phyloP scores from a whole-genome alignment of 2,329 filamentous ascomycete species.

The Alternaria ethzedia region DNA sequence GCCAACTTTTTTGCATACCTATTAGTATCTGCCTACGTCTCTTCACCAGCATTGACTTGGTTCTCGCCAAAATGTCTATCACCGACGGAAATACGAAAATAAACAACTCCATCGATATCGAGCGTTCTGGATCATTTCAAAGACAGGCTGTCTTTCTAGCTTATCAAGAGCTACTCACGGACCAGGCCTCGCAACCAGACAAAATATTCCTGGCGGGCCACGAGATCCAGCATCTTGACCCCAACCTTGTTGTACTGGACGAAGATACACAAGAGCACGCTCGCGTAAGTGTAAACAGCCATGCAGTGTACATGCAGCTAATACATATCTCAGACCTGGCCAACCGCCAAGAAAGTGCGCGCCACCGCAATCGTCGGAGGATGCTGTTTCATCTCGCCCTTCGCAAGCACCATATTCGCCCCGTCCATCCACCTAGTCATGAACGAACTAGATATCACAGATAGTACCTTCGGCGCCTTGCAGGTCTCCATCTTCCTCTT shows the following conservation, averaged over 20 bases:
- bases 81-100: not conserved
- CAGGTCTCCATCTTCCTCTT: conserved; percentile 40
- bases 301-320: not conserved
- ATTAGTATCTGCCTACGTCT: not conserved
- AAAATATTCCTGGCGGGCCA: not conserved
- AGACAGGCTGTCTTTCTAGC: not conserved
- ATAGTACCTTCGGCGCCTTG: conserved; percentile 23
- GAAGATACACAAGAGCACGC: not conserved
- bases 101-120: not conserved
- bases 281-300: not conserved
- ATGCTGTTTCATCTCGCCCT: conserved; percentile 13
- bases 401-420: conserved; percentile 33
- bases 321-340: conserved; percentile 2
- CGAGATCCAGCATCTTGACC: not conserved
- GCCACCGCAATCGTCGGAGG: conserved; percentile 11
- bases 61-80: not conserved
- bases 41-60: not conserved
- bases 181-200: not conserved
- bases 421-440: conserved; percentile 30
- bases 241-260: not conserved
- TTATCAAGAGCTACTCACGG: not conserved
- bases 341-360: conserved; percentile 7
- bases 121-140: not conserved
- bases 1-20: not conserved
- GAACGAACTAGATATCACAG: conserved; percentile 27